Base-by-base conservation (phyloP, 805 yeast genomes). In the Metschnikowia bowlesiae region DNA sequence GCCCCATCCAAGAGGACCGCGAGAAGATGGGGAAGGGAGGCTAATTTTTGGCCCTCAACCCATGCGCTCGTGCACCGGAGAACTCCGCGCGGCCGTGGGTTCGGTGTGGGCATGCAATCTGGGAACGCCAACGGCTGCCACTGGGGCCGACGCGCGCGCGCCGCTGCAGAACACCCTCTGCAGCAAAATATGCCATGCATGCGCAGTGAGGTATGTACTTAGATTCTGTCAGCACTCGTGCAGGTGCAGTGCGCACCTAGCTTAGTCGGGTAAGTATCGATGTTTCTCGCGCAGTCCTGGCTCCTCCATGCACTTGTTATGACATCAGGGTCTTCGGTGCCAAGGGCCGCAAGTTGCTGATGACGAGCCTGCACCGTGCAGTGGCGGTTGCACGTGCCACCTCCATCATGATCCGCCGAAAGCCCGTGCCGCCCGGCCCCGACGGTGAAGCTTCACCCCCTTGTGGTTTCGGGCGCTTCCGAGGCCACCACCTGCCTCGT, bases 141-240 rank as follows among this genome's bases (percentile, higher is more conserved):
- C 35, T 14, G 11, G 22, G 31, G 34, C 11, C 31, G 29, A 41
- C 28, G 37, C 37, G 37, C 37, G 45, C 45, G 18, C 22, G 45
- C 45, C 36, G 45, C 30, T 16, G n/a, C 36, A 41, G 45, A 41
- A 41, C 29, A 32, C n/a, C 8, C 3, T 16, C 30, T 31, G 31
- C 22, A 18, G 45, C 32, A 4, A 6, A 16, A 6, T 4, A 2
- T 41, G 39, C 30, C 8, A 11, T 16, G 13, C 11, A 22, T 33
- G 45, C 37, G 26, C 31, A 31, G 16, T 32, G 28, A 40, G 30
- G 45, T 32, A 41, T 32, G 37, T 18, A n/a, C 29, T 41, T 32
- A 41, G 45, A 41, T 41, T 32, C 45, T 31, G 45, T 41, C 45
- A 41, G 45, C 31, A 13, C 16, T 13, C 37, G 18, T 22, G 45